Evolutionary conservation across 495 filamentous ascomycete species (phyloP).

Genomic region (Talaromyces stipitatus): DNA sequence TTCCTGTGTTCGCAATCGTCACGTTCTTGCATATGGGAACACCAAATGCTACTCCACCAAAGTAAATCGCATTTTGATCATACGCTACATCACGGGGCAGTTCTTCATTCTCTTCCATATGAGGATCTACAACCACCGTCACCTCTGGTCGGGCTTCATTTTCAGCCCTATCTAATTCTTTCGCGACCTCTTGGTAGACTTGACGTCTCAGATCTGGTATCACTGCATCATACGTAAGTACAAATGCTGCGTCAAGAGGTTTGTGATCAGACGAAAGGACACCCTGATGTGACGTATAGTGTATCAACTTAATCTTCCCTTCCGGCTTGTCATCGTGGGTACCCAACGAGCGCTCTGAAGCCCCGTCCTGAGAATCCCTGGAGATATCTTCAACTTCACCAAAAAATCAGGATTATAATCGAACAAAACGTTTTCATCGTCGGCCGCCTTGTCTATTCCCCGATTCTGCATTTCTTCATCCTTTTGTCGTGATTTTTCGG

Average conservation of each 20-base stretch:
- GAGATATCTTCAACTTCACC: constrained; percentile 60
- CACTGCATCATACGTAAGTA: constrained; percentile 74
- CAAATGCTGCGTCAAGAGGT: constrained; percentile 74
- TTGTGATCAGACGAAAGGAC: constrained; percentile 95
- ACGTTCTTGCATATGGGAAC: constrained; percentile 54
- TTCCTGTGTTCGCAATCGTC: constrained; percentile 87
- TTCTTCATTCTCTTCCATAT: constrained; percentile 22
- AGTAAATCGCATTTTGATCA: constrained; percentile 57
- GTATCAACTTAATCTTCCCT: constrained; percentile 59
- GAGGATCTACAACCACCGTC: constrained; percentile 72
- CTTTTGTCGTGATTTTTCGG: constrained; percentile 56
- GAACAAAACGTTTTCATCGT: constrained; percentile 81
- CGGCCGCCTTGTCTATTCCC: constrained; percentile 64
- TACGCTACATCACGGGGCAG: constrained; percentile 16
- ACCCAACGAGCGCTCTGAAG: not conserved
- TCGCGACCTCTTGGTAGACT: constrained; percentile 78
- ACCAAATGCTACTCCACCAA: constrained; percentile 66
- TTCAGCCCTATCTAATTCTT: constrained; percentile 82
- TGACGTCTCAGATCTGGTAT: constrained; percentile 73
- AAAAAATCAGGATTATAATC: constrained; percentile 85
- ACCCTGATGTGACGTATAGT: constrained; percentile 81
- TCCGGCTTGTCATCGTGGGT: constrained; percentile 16
- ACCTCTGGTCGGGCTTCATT: constrained; percentile 84
- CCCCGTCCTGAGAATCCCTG: constrained; percentile 28
- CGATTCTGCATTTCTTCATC: constrained; percentile 80